A percentile compares a stretch with the other conserved stretches of the same genome.
These are phyloP conservation scores for Chenopodium suecicum DNA, from an alignment of 148 eudicot species.

Conservation along the genomic window DNA sequence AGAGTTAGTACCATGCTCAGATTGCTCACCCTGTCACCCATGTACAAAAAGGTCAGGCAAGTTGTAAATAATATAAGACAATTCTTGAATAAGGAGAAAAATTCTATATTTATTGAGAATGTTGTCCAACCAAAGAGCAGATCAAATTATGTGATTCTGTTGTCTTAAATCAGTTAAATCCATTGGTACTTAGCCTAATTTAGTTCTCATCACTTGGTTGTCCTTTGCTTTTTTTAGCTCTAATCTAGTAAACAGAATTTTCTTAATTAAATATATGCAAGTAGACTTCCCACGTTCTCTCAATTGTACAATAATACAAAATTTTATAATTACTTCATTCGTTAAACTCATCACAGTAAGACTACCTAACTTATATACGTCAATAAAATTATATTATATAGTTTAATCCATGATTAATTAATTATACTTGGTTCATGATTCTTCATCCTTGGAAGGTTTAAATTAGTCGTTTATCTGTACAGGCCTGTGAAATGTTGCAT, in stretches of 20 bases:
- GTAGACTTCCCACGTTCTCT: conserved; percentile 17
- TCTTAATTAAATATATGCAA: background rate
- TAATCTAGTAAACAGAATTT: conserved; percentile 6
- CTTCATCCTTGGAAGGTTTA: conserved; percentile 5
- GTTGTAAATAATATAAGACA: background rate
- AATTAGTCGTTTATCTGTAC: background rate
- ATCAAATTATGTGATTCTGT: conserved; percentile 17
- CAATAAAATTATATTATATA: background rate
- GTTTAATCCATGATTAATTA: background rate
- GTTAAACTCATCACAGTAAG: background rate
- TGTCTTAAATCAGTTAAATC: background rate
- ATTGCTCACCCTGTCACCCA: conserved; percentile 6
- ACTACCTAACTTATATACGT: conserved; percentile 2
- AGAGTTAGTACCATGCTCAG: conserved; percentile 5
- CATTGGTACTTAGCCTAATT: background rate
- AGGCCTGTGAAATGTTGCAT: conserved; percentile 11
- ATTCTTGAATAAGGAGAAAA: background rate
- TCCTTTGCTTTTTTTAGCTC: conserved; percentile 6
- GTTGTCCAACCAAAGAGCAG: conserved; percentile 23
- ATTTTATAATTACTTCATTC: background rate
- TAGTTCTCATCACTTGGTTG: conserved; percentile 22
- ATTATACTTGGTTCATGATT: background rate
- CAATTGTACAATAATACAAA: background rate
- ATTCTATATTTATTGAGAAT: background rate
- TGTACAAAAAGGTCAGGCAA: conserved; percentile 3